Evolutionary conservation across 164 flowering plant species (phyloP).

Genomic region (Aristolochia contorta): DNA sequence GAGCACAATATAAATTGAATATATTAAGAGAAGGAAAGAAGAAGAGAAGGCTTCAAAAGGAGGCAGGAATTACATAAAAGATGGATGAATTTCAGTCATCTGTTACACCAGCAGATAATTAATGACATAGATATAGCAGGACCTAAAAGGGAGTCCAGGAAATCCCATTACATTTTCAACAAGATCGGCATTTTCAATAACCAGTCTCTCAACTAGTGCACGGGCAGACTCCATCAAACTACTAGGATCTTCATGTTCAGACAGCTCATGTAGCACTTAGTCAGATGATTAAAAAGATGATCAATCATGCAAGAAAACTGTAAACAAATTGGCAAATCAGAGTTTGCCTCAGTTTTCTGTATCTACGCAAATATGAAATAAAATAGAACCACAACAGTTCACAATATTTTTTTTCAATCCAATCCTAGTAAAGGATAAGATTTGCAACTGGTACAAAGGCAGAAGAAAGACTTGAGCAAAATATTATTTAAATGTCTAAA

Average conservation of each 20-base stretch:
- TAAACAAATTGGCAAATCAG: neutral
- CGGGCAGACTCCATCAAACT: slow-evolving; percentile 47
- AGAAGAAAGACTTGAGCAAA: too few species aligned
- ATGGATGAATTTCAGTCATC: too few species aligned
- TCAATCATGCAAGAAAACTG: slow-evolving; percentile 1
- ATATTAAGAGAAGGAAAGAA: too few species aligned
- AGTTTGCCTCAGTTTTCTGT: neutral
- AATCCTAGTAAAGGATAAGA: too few species aligned
- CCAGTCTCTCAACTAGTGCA: slow-evolving; percentile 47
- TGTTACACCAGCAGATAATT: too few species aligned
- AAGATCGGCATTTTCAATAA: slow-evolving; percentile 60
- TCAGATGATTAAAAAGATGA: neutral
- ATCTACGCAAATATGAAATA: neutral
- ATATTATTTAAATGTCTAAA: too few species aligned
- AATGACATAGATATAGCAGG: neutral
- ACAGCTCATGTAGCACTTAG: slow-evolving; percentile 21
- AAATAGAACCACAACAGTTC: neutral
- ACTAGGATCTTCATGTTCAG: slow-evolving; percentile 29
- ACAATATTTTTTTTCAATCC: neutral
- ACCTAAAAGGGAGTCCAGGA: neutral
- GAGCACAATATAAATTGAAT: too few species aligned
- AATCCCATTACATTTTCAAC: slow-evolving; percentile 57
- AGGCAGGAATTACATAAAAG: too few species aligned
- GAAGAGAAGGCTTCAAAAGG: too few species aligned
- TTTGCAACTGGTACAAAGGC: too few species aligned